Conservation (phyloP, 148 eudicot genomes). For the Dianthus caryophyllus region DNA sequence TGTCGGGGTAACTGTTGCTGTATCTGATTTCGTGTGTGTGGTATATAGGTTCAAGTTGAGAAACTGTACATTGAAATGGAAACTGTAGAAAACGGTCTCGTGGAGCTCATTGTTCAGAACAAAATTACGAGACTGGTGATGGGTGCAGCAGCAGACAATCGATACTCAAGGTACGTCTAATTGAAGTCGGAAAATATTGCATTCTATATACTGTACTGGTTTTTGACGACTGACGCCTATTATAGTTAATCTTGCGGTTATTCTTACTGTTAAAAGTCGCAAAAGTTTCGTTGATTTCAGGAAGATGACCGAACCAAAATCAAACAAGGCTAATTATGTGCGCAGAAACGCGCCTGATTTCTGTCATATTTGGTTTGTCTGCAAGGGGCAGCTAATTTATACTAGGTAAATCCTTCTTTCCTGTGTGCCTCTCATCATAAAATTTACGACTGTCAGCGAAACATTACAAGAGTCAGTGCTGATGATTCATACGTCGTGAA, state of each 20-base stretch:
- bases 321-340: constrained; percentile 73
- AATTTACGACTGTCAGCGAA: not conserved
- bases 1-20: not conserved
- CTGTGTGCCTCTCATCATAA: not conserved
- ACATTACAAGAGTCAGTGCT: not conserved
- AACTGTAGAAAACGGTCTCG: constrained; percentile 64
- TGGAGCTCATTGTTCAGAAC: constrained; percentile 52
- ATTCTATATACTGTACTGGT: not conserved
- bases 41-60: constrained; percentile 50
- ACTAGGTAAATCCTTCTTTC: constrained; percentile 46
- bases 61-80: constrained; percentile 44
- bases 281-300: constrained; percentile 28
- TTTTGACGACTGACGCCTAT: not conserved
- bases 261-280: not conserved
- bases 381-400: constrained; percentile 60
- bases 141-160: constrained; percentile 78
- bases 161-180: constrained; percentile 50
- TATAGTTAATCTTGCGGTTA: not conserved
- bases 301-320: constrained; percentile 66
- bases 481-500: not conserved
- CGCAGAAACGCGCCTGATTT: constrained; percentile 48
- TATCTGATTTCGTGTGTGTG: not conserved
- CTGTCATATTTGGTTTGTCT: constrained; percentile 79
- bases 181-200: not conserved
- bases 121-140: constrained; percentile 38